Percentiles rank a stretch among this genome's conserved stretches.
Conservation (phyloP, 441 rosid species). For the Mallotus repandus region DNA sequence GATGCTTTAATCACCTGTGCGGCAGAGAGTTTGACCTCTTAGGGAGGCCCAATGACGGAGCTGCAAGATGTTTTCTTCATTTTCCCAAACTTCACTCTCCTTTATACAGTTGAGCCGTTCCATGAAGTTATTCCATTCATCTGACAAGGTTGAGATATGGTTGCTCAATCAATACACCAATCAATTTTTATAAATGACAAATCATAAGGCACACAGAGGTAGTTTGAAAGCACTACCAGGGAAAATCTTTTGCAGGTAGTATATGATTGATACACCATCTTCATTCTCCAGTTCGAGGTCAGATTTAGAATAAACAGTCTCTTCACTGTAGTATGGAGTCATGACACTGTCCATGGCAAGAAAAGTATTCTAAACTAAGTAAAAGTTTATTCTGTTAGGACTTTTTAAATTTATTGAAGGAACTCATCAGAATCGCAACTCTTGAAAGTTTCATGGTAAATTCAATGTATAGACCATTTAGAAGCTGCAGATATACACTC, state of each 20-base stretch:
- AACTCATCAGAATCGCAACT: conserved; percentile 16
- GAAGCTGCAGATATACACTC: conserved; percentile 8
- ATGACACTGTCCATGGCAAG: conserved; percentile 65
- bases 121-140: conserved; percentile 97
- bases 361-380: conserved; percentile 15
- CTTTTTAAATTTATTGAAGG: not conserved
- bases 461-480: conserved; percentile 9
- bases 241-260: conserved; percentile 91
- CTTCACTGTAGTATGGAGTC: conserved; percentile 98
- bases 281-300: conserved; percentile 98
- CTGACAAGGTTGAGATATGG: conserved; percentile 34
- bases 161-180: conserved; percentile 17
- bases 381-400: not conserved
- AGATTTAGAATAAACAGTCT: conserved; percentile 84
- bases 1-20: conserved; percentile 68
- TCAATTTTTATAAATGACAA: conserved; percentile 15
- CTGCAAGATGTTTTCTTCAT: conserved; percentile 89
- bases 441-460: conserved; percentile 2
- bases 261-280: conserved; percentile 93
- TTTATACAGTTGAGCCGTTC: conserved; percentile 77
- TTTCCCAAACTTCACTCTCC: conserved; percentile 72
- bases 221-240: conserved; percentile 57
- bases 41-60: conserved; percentile 98
- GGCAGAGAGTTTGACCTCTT: conserved; percentile 94
- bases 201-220: not conserved